Evolutionary conservation across 805 yeast species (phyloP).

Genomic region (Brettanomyces naardenensis): DNA sequence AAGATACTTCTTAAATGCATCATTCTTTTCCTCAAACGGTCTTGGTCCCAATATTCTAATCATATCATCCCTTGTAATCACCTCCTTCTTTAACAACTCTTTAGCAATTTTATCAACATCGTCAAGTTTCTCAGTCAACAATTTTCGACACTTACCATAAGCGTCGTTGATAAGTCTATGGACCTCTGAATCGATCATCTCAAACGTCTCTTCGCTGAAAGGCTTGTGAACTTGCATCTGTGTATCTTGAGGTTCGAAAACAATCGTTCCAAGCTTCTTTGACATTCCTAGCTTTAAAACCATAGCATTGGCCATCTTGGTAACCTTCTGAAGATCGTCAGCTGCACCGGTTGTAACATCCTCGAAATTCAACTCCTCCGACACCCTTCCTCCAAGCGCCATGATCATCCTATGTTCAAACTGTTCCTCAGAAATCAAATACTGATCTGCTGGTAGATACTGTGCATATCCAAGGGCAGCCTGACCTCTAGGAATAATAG

Average conservation of each 20-base stretch:
- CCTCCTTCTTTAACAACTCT: constrained; percentile 79
- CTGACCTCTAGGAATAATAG: constrained; percentile 94
- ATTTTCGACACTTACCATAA: constrained; percentile 58
- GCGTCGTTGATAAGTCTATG: constrained; percentile 70
- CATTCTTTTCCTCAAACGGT: constrained; percentile 85
- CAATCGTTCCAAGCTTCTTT: constrained; percentile 72
- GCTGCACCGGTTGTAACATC: constrained; percentile 96
- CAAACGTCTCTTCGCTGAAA: constrained; percentile 81
- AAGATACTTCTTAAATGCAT: constrained; percentile 74
- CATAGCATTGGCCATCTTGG: constrained; percentile 90
- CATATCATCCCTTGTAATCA: constrained; percentile 91
- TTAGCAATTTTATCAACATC: constrained; percentile 85
- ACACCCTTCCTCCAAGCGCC: constrained; percentile 96
- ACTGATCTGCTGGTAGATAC: constrained; percentile 89
- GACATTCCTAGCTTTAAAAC: constrained; percentile 92
- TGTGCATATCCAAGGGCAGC: constrained; percentile 98
- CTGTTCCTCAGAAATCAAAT: constrained; percentile 70
- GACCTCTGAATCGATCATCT: constrained; percentile 75
- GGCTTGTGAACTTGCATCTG: constrained; percentile 52
- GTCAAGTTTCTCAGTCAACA: constrained; percentile 60
- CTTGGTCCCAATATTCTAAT: constrained; percentile 81
- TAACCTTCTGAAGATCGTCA: constrained; percentile 94
- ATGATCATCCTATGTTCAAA: constrained; percentile 80
- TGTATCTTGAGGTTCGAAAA: constrained; percentile 62
- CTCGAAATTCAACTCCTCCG: constrained; percentile 86